Percentiles rank a stretch among this genome's conserved stretches.
phyloP scores from a whole-genome alignment of 768 basidiomycete genomes.

The Tylopilus felleus region DNA sequence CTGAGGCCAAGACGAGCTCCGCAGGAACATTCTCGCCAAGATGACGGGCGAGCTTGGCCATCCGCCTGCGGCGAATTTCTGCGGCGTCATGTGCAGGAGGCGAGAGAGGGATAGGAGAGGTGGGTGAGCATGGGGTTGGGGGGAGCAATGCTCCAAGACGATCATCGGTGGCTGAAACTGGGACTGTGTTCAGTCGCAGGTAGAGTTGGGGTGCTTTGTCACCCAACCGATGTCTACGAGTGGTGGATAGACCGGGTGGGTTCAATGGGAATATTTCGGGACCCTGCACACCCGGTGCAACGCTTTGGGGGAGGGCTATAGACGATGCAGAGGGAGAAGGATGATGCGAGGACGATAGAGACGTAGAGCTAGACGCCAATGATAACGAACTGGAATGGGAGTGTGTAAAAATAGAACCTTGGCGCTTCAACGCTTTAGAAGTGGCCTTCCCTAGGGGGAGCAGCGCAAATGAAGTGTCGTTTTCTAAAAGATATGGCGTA shows the following conservation, averaged over 20 bases:
- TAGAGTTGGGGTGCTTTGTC: slow-evolving; percentile 20
- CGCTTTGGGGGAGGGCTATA: slow-evolving; percentile 7
- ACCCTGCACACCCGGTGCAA: not conserved
- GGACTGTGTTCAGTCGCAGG: slow-evolving; percentile 20
- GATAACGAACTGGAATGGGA: slow-evolving; percentile 19
- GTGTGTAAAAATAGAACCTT: slow-evolving; percentile 32
- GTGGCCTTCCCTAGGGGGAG: slow-evolving; percentile 23
- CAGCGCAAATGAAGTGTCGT: slow-evolving; percentile 14
- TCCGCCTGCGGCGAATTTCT: slow-evolving; percentile 42
- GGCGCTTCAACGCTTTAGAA: slow-evolving; percentile 25
- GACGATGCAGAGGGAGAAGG: slow-evolving; percentile 20
- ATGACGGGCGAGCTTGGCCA: slow-evolving; percentile 57
- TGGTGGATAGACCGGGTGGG: slow-evolving; percentile 20
- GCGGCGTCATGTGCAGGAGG: slow-evolving; percentile 26
- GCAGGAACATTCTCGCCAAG: slow-evolving; percentile 58
- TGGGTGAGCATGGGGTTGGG: slow-evolving; percentile 9
- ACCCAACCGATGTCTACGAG: slow-evolving; percentile 10
- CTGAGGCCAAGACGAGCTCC: slow-evolving; percentile 45
- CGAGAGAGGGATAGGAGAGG: slow-evolving; percentile 18
- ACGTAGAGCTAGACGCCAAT: slow-evolving; percentile 18
- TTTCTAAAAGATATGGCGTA: slow-evolving; percentile 35
- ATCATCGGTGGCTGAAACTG: slow-evolving; percentile 12
- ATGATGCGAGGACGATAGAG: slow-evolving; percentile 6
- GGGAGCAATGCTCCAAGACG: slow-evolving; percentile 7
- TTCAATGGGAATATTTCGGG: slow-evolving; percentile 7